phyloP scores from a whole-genome alignment of 1,284 basidiomycete genomes.

The Clitocybe nebularis region DNA sequence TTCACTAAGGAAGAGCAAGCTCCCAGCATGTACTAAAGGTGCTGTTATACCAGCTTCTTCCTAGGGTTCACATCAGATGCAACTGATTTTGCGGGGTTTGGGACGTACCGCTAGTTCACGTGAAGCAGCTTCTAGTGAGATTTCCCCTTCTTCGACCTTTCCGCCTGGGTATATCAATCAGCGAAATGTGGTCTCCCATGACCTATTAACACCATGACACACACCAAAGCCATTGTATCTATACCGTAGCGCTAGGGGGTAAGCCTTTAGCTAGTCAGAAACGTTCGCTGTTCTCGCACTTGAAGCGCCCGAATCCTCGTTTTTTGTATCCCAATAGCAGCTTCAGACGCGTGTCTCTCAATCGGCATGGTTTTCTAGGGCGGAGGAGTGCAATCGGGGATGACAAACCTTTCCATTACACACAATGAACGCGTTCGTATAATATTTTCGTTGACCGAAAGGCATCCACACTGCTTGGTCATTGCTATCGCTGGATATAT shows the following conservation, averaged over 20 bases:
- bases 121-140: constrained; percentile 51
- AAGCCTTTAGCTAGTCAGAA: constrained; percentile 3
- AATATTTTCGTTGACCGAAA: constrained; percentile 38
- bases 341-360: constrained; percentile 9
- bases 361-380: not conserved
- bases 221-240: constrained; percentile 70
- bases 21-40: constrained; percentile 53
- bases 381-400: not conserved
- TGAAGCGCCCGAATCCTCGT: constrained; percentile 59
- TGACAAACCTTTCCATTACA: constrained; percentile 34
- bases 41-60: constrained; percentile 76
- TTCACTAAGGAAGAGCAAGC: constrained; percentile 54
- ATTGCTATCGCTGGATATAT: constrained; percentile 32
- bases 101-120: constrained; percentile 57
- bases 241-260: constrained; percentile 5
- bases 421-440: constrained; percentile 59
- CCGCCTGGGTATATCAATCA: constrained; percentile 37
- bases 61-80: constrained; percentile 31
- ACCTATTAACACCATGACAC: constrained; percentile 2
- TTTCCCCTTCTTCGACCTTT: constrained; percentile 65
- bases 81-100: not conserved
- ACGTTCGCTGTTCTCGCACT: constrained; percentile 36
- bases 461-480: constrained; percentile 38
- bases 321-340: constrained; percentile 70
- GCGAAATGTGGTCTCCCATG: not conserved